A percentile compares a stretch with the other conserved stretches of the same genome.
phyloP scores from a whole-genome alignment of 257 asterid genomes.

The Petrea volubilis region DNA sequence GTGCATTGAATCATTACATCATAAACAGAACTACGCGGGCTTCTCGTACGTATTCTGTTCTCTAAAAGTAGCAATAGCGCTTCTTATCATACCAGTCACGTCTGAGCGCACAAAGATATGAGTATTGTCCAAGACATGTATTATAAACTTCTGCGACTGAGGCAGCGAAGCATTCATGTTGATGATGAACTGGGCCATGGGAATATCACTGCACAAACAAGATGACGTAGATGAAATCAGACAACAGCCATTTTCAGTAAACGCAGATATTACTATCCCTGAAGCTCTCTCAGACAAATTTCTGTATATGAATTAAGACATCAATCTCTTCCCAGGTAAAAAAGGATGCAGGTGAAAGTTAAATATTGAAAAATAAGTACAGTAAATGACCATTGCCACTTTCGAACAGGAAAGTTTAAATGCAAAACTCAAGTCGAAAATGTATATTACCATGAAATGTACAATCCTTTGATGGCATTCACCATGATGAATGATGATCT shows the following conservation, averaged over 20 bases:
- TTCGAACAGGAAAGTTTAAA: not conserved
- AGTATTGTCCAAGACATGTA: slow-evolving; percentile 75
- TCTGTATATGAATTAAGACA: not conserved
- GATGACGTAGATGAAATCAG: not conserved
- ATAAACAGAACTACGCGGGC: slow-evolving; percentile 45
- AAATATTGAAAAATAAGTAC: not conserved
- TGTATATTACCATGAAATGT: slow-evolving; percentile 64
- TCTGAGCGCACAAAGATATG: slow-evolving; percentile 84
- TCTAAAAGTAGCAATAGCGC: slow-evolving; percentile 71
- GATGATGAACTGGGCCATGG: slow-evolving; percentile 90
- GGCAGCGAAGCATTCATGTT: slow-evolving; percentile 77
- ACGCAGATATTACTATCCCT: not conserved
- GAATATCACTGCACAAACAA: slow-evolving; percentile 64
- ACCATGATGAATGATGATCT: slow-evolving; percentile 49
- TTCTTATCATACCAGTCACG: slow-evolving; percentile 70
- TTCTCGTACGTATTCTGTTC: slow-evolving; percentile 81
- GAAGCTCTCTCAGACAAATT: not conserved
- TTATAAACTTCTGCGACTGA: slow-evolving; percentile 73
- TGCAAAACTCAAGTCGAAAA: not conserved
- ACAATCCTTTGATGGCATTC: slow-evolving; percentile 64
- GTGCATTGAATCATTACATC: too few relatives aligned
- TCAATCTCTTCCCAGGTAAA: not conserved
- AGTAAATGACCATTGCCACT: not conserved
- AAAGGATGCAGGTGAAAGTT: not conserved
- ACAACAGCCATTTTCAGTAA: not conserved